Conservation (phyloP, 306 rosid species). For the Pyrus betulifolia region DNA sequence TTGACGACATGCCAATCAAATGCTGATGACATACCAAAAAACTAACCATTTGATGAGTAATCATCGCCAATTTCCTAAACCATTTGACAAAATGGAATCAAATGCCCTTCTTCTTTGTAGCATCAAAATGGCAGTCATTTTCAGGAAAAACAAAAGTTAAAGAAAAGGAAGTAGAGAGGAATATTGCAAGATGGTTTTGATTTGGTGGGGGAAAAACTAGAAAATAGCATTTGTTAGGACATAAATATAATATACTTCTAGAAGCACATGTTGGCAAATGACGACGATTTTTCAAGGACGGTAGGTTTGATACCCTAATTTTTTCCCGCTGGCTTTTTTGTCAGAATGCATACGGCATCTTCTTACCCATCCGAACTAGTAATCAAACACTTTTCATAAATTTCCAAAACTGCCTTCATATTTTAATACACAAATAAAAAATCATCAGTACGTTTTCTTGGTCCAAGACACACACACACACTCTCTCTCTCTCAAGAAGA, state of each 20-base stretch:
- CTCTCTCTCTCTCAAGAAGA: conserved; percentile 21
- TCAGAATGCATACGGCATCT: conserved; percentile 59
- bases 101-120: background rate
- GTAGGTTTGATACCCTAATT: conserved; percentile 66
- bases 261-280: background rate
- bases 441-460: conserved; percentile 37
- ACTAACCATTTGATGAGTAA: too few species aligned
- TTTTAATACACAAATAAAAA: conserved; percentile 10
- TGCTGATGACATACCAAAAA: too few species aligned
- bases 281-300: conserved; percentile 45
- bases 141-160: background rate
- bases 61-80: background rate
- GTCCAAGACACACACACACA: conserved; percentile 30
- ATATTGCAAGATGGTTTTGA: background rate
- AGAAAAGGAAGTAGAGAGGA: background rate
- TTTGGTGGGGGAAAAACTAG: background rate
- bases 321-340: conserved; percentile 48
- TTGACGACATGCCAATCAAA: too few species aligned
- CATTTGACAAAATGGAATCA: background rate
- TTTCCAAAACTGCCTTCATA: conserved; percentile 22
- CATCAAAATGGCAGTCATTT: background rate
- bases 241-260: conserved; percentile 3
- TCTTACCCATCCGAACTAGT: conserved; percentile 48
- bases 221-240: background rate
- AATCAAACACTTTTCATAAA: conserved; percentile 19